A percentile compares a stretch with the other conserved stretches of the same genome.
These are phyloP conservation scores for Phytopythium aichiense DNA, from an alignment of 352 stramenopile species.

Conservation along the genomic window DNA sequence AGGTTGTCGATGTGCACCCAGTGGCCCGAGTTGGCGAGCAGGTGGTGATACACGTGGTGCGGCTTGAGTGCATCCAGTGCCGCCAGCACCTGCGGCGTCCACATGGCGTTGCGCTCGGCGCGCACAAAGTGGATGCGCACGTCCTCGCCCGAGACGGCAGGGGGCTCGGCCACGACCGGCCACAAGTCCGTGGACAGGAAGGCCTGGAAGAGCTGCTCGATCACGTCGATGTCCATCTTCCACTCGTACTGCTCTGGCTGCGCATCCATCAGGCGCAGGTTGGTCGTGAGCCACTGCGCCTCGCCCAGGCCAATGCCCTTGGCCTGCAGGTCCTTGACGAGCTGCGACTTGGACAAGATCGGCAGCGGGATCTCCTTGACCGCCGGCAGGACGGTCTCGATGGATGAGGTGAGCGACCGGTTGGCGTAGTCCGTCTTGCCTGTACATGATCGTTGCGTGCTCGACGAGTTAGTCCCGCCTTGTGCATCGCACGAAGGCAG, in stretches of 20 bases:
- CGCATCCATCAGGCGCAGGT: slow-evolving; percentile 45
- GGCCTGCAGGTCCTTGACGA: slow-evolving; percentile 54
- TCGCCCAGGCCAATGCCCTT: slow-evolving; percentile 62
- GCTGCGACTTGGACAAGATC: slow-evolving; percentile 62
- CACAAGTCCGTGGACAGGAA: slow-evolving; percentile 69
- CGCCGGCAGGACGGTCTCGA: slow-evolving; percentile 61
- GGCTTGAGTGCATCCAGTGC: slow-evolving; percentile 38
- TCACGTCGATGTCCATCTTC: slow-evolving; percentile 77
- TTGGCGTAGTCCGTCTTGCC: slow-evolving; percentile 57
- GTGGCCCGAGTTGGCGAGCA: slow-evolving; percentile 71
- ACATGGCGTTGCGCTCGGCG: slow-evolving; percentile 75
- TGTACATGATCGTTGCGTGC: slow-evolving; percentile 7
- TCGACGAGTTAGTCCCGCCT: no score
- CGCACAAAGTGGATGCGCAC: slow-evolving; percentile 75
- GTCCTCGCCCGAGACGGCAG: slow-evolving; percentile 22
- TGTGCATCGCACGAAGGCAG: neutral
- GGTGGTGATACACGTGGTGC: slow-evolving; percentile 56
- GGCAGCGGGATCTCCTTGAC: slow-evolving; percentile 73
- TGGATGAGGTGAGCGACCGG: slow-evolving; percentile 59
- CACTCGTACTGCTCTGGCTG: slow-evolving; percentile 65
- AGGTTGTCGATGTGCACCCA: slow-evolving; percentile 88
- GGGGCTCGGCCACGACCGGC: slow-evolving; percentile 43
- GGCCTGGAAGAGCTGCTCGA: slow-evolving; percentile 68
- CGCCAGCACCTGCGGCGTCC: slow-evolving; percentile 43
- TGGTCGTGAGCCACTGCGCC: slow-evolving; percentile 81